phyloP scores from a whole-genome alignment of 495 filamentous ascomycete genomes.

The Penicillium egyptiacum region DNA sequence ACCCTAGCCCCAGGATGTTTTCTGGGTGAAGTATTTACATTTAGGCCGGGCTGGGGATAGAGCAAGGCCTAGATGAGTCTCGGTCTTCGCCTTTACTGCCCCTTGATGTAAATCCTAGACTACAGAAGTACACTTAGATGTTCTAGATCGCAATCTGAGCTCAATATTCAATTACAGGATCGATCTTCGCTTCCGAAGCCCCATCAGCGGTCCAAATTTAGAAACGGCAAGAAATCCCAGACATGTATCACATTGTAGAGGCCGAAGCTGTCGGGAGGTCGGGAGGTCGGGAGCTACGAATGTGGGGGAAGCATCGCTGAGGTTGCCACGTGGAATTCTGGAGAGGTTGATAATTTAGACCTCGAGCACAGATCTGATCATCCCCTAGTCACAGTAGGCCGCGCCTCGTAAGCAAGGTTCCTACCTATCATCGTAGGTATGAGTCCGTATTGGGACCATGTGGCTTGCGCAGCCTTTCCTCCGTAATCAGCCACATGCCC shows the following conservation, averaged over 20 bases:
- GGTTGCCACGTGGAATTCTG: slow-evolving; percentile 9
- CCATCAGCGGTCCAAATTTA: neutral
- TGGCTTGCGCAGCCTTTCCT: slow-evolving; percentile 6
- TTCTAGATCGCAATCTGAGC: neutral
- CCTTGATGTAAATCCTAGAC: neutral
- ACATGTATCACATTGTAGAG: slow-evolving; percentile 1
- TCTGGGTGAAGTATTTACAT: neutral
- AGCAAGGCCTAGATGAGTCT: slow-evolving; percentile 2
- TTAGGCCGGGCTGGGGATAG: neutral
- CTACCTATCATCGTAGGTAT: neutral
- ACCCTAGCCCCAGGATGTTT: neutral
- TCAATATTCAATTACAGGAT: neutral
- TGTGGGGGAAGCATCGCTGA: slow-evolving; percentile 7
- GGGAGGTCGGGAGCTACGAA: neutral
- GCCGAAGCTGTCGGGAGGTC: neutral
- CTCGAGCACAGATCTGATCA: neutral
- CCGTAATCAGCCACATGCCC: slow-evolving; percentile 1
- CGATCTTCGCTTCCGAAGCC: neutral
- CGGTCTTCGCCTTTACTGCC: neutral
- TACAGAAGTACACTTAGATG: neutral
- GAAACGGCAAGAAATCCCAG: neutral
- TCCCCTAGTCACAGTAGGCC: neutral
- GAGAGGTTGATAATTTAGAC: neutral
- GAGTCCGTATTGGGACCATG: neutral
- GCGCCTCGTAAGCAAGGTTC: neutral